Percentiles rank a stretch among this genome's conserved stretches.
These are phyloP conservation scores for Centaurea solstitialis DNA, from an alignment of 129 eudicot genomes.

Conservation along the genomic window DNA sequence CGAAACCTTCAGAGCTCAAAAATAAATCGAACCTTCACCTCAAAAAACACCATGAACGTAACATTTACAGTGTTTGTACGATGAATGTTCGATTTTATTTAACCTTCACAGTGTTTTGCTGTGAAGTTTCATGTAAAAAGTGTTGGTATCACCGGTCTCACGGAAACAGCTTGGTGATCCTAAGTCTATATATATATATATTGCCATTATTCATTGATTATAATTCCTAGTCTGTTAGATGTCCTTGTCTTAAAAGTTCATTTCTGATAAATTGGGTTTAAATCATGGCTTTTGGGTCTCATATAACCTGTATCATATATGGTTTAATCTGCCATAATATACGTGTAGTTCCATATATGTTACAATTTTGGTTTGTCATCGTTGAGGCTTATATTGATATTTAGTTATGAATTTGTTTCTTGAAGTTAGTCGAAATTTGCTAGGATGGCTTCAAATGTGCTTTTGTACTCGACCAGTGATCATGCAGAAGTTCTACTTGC, in stretches of 20 bases:
- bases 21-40: too few species aligned
- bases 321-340: neutral
- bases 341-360: neutral
- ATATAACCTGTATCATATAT: neutral
- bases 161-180: too few species aligned
- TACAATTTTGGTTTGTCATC: neutral
- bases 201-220: neutral
- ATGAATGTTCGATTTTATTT: too few species aligned
- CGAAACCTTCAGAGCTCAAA: too few species aligned
- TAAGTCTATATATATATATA: too few species aligned
- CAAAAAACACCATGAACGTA: too few species aligned
- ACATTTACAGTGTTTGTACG: too few species aligned
- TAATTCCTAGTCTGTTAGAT: neutral
- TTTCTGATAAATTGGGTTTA: neutral
- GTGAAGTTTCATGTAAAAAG: too few species aligned
- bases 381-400: neutral
- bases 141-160: too few species aligned
- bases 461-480: neutral
- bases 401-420: neutral
- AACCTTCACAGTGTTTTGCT: too few species aligned
- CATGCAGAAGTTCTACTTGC: neutral
- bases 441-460: neutral
- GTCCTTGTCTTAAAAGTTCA: neutral
- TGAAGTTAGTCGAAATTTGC: neutral
- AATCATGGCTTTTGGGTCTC: neutral